A percentile compares a stretch with the other conserved stretches of the same genome.
phyloP scores from a whole-genome alignment of 768 basidiomycete species.

The Russula abietina region DNA sequence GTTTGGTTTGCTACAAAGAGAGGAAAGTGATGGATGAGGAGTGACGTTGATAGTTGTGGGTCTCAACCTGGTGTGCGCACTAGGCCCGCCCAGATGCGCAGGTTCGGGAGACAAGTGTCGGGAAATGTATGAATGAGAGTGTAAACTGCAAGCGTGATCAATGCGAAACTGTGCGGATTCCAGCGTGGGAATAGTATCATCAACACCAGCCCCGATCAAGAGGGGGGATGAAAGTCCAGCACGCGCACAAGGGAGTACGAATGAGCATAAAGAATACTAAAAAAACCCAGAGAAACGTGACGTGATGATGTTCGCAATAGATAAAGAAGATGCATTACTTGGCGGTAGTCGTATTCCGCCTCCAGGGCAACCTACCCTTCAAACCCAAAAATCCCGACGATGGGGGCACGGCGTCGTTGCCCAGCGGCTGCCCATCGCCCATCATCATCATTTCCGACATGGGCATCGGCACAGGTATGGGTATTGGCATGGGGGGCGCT shows the following conservation, averaged over 20 bases:
- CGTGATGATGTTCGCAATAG: too few relatives aligned
- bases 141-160: neutral
- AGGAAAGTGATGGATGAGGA: neutral
- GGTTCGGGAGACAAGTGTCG: conserved; percentile 4
- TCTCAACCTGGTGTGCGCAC: conserved; percentile 18
- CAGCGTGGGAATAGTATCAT: conserved; percentile 6
- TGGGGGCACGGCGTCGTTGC: neutral
- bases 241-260: conserved; percentile 6
- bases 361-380: conserved; percentile 12
- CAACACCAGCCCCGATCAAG: conserved; percentile 5
- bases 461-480: neutral
- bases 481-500: neutral
- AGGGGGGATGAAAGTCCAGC: conserved; percentile 1
- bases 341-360: conserved; percentile 11
- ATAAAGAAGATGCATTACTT: conserved; percentile 2
- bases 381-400: conserved; percentile 6
- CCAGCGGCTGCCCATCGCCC: neutral
- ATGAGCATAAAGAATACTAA: neutral
- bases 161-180: neutral
- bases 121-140: neutral
- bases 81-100: neutral
- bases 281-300: neutral
- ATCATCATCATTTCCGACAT: neutral
- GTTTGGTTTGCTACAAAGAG: conserved; percentile 7
- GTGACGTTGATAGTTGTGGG: neutral